Evolutionary conservation across 352 stramenopile species (phyloP).

Genomic region (Peronospora belbahrii): DNA sequence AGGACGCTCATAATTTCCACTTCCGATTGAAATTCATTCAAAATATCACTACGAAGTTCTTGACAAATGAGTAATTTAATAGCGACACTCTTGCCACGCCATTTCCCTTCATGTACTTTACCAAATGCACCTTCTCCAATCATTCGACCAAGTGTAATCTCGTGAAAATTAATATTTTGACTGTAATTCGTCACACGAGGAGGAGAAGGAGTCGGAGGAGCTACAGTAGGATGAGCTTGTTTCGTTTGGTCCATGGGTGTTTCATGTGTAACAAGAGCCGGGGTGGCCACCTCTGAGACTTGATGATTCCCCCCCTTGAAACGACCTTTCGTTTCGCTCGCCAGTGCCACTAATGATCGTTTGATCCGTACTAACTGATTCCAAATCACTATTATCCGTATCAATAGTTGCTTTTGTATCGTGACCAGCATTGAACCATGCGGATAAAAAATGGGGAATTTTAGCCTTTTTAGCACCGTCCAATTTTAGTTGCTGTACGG

Average conservation of each 20-base stretch:
- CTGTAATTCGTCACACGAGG: constrained; percentile 24
- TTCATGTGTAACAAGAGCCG: constrained; percentile 16
- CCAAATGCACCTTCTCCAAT: constrained; percentile 64
- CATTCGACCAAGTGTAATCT: constrained; percentile 51
- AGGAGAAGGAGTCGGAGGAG: too few species aligned
- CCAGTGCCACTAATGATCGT: constrained; percentile 22
- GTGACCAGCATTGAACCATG: constrained; percentile 53
- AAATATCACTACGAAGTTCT: constrained; percentile 49
- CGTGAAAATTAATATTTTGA: constrained; percentile 54
- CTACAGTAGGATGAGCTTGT: too few species aligned
- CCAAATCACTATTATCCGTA: constrained; percentile 17
- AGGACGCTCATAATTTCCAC: constrained; percentile 80
- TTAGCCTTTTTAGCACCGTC: constrained; percentile 66
- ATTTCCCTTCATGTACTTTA: constrained; percentile 64
- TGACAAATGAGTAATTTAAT: constrained; percentile 66
- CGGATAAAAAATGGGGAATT: constrained; percentile 62
- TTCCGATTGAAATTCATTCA: constrained; percentile 63
- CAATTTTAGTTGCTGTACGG: constrained; percentile 53
- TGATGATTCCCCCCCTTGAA: not conserved
- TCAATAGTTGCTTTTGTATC: constrained; percentile 29
- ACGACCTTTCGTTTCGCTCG: constrained; percentile 9
- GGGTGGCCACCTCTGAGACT: not conserved
- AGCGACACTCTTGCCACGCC: constrained; percentile 53
- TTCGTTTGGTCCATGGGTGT: constrained; percentile 19
- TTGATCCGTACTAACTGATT: constrained; percentile 16